Conservation (phyloP, 2,329 filamentous ascomycete species). For the Clarireedia hainanense region DNA sequence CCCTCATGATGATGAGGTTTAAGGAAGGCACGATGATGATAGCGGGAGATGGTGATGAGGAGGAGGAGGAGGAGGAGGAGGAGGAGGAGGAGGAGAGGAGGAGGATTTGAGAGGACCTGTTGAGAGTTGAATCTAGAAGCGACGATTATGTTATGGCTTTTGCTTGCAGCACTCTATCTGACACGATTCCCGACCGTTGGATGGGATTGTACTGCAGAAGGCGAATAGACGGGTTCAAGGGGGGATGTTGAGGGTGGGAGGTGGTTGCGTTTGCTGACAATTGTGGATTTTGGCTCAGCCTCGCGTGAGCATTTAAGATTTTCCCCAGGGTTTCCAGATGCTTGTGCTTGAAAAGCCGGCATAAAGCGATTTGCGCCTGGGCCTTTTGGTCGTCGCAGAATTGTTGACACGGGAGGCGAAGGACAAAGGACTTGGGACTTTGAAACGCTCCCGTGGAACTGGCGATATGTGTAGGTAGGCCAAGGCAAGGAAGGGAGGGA, state of each 20-base stretch:
- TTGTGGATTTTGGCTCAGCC: slow-evolving; percentile 4
- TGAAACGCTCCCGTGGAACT: too few species aligned
- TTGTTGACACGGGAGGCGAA: too few species aligned
- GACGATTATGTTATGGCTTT: not conserved
- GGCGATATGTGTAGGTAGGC: too few species aligned
- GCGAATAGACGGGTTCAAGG: too few species aligned
- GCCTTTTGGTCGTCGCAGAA: not conserved
- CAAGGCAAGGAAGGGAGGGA: too few species aligned
- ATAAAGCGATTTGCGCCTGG: too few species aligned
- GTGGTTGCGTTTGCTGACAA: too few species aligned
- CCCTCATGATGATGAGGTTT: slow-evolving; percentile 19
- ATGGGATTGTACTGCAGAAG: not conserved
- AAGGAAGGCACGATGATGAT: not conserved
- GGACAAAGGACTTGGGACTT: too few species aligned
- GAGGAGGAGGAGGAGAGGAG: not conserved
- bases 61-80: too few species aligned
- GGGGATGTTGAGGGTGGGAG: too few species aligned
- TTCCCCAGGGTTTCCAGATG: not conserved
- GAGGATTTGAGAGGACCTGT: not conserved
- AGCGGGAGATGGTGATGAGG: not conserved
- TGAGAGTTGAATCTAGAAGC: not conserved
- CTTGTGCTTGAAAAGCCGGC: too few species aligned
- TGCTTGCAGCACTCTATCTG: not conserved
- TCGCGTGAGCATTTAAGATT: slow-evolving; percentile 1
- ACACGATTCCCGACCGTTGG: not conserved